phyloP scores from a whole-genome alignment of 2,329 filamentous ascomycete genomes.

The Coniella vitis region DNA sequence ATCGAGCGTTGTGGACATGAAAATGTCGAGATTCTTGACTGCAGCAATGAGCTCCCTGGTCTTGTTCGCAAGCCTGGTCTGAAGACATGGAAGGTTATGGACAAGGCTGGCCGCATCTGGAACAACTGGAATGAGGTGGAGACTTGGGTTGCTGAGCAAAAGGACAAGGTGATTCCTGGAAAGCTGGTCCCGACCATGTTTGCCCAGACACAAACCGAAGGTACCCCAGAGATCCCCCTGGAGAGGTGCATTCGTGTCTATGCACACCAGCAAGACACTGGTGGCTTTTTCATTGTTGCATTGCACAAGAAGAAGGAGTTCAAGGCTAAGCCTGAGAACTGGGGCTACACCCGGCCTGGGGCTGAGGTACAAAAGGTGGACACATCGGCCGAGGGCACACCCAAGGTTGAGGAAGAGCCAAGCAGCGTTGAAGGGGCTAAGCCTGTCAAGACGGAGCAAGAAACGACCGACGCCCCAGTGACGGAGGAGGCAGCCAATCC shows the following conservation, averaged over 20 bases:
- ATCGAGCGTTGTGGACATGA: conserved; percentile 78
- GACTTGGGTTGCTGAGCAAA: conserved; percentile 50
- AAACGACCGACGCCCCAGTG: too few relatives aligned
- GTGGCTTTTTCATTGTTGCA: conserved; percentile 95
- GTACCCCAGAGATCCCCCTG: conserved; percentile 62
- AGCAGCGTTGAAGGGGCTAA: neutral
- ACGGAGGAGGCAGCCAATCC: conserved; percentile 9
- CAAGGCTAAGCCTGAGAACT: conserved; percentile 64
- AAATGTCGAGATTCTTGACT: conserved; percentile 81
- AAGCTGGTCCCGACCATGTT: conserved; percentile 81
- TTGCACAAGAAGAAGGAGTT: conserved; percentile 88
- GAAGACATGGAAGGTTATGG: conserved; percentile 83
- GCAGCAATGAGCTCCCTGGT: conserved; percentile 66
- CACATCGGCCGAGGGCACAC: neutral
- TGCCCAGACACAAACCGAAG: conserved; percentile 47
- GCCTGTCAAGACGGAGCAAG: neutral
- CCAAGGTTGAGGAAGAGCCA: conserved; percentile 9
- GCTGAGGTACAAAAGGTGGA: conserved; percentile 8
- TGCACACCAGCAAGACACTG: conserved; percentile 91
- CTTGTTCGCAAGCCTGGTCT: conserved; percentile 73
- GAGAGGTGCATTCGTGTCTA: conserved; percentile 92
- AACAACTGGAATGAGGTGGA: conserved; percentile 76
- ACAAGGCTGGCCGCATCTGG: conserved; percentile 75
- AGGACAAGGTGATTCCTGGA: conserved; percentile 53
- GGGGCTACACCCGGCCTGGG: conserved; percentile 22